Percentiles rank a stretch among this genome's conserved stretches.
phyloP scores from a whole-genome alignment of 306 rosid species.

The Carpinus viminea region DNA sequence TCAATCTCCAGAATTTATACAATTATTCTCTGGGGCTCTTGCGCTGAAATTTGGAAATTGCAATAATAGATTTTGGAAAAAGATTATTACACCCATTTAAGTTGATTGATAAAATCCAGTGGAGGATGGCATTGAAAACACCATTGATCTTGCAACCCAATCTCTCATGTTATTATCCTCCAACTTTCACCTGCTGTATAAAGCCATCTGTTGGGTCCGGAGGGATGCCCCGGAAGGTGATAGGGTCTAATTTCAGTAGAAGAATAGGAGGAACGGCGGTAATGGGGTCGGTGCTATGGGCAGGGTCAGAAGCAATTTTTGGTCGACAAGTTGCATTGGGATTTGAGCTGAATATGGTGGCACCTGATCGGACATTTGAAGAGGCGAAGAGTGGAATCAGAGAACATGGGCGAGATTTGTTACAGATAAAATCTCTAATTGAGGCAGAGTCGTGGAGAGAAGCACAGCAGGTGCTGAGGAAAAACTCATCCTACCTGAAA shows the following conservation, averaged over 20 bases:
- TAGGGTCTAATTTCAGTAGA: slow-evolving; percentile 28
- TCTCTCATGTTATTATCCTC: slow-evolving; percentile 34
- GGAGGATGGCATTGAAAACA: slow-evolving; percentile 43
- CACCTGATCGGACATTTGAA: slow-evolving; percentile 38
- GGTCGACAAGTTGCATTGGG: slow-evolving; percentile 34
- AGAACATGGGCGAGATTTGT: slow-evolving; percentile 34
- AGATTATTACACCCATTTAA: neutral
- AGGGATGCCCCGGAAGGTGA: slow-evolving; percentile 23
- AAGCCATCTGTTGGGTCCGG: slow-evolving; percentile 25
- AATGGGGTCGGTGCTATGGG: slow-evolving; percentile 20
- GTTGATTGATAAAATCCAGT: neutral
- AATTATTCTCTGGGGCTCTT: too few relatives aligned
- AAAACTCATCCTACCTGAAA: slow-evolving; percentile 52
- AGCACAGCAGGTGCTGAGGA: slow-evolving; percentile 56
- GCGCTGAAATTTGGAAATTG: neutral
- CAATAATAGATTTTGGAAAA: neutral
- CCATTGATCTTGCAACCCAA: slow-evolving; percentile 37
- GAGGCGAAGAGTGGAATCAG: slow-evolving; percentile 47
- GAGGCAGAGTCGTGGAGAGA: slow-evolving; percentile 62
- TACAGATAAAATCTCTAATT: slow-evolving; percentile 46
- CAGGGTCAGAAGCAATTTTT: slow-evolving; percentile 14
- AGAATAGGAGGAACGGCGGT: slow-evolving; percentile 31
- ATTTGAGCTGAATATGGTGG: slow-evolving; percentile 44
- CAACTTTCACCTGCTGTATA: slow-evolving; percentile 40
- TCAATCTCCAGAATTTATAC: too few relatives aligned